Conservation (phyloP, 257 asterid genomes). For the Scutellaria minor region DNA sequence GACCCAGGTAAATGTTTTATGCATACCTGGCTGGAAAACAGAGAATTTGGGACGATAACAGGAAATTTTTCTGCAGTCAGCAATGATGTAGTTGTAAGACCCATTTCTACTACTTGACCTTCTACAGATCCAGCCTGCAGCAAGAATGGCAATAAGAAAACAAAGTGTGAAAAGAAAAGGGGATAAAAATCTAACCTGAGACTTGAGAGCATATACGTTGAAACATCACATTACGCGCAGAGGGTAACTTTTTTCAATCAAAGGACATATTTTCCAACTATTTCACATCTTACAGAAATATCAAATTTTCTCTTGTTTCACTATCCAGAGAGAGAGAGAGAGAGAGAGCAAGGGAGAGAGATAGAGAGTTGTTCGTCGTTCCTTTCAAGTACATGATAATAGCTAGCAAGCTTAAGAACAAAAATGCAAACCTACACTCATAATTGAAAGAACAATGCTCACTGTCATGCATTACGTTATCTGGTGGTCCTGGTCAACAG, state of each 20-base stretch:
- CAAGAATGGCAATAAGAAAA: slow-evolving; percentile 20
- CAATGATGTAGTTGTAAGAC: slow-evolving; percentile 83
- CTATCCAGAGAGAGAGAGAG: slow-evolving; percentile 24
- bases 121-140: slow-evolving; percentile 94
- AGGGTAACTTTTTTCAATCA: background rate
- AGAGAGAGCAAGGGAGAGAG: background rate
- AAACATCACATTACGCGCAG: slow-evolving; percentile 10
- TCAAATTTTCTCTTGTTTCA: background rate
- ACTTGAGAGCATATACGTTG: slow-evolving; percentile 7
- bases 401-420: background rate
- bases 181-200: background rate
- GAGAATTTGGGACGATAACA: slow-evolving; percentile 84
- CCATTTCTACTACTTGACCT: slow-evolving; percentile 94
- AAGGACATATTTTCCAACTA: background rate
- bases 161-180: slow-evolving; percentile 1
- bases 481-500: background rate
- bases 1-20: background rate
- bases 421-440: background rate
- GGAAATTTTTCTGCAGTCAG: slow-evolving; percentile 91
- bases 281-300: slow-evolving; percentile 1
- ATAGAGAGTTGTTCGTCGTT: background rate
- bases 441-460: slow-evolving; percentile 22
- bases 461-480: background rate
- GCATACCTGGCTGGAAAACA: slow-evolving; percentile 88
- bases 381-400: background rate